Conservation (phyloP, 108 stramenopile species). For the Thalassiosira profunda region DNA sequence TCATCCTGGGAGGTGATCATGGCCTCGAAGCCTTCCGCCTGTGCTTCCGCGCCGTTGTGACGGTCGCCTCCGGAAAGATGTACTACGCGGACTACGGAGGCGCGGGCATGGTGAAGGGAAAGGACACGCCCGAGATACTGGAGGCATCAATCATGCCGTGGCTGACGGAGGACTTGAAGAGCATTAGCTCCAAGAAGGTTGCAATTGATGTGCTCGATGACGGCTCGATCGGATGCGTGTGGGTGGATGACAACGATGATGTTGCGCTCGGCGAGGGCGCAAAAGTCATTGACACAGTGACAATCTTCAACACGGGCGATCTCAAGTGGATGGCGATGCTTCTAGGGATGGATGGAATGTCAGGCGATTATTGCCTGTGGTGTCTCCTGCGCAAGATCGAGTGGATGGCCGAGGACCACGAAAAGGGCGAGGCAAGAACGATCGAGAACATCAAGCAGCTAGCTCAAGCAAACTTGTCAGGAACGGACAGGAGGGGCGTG, state of each 20-base stretch:
- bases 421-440: neutral
- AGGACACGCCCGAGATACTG: slow-evolving; percentile 6
- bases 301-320: slow-evolving; percentile 9
- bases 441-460: neutral
- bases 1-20: no score
- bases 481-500: neutral
- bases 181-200: neutral
- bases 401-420: neutral
- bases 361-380: neutral
- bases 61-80: no score
- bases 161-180: slow-evolving; percentile 10
- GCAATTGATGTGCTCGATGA: neutral
- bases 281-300: neutral
- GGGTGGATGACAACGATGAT: no score
- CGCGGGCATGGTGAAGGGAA: neutral
- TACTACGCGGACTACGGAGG: no score
- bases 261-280: neutral
- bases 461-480: neutral
- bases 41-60: no score
- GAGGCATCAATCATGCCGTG: neutral
- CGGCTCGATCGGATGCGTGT: neutral
- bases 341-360: slow-evolving; percentile 8
- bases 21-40: no score
- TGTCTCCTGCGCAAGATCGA: slow-evolving; percentile 5
- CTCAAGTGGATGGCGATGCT: slow-evolving; percentile 22